Evolutionary conservation across 164 flowering plant genomes (phyloP).

Genomic region (Taxillus chinensis): DNA sequence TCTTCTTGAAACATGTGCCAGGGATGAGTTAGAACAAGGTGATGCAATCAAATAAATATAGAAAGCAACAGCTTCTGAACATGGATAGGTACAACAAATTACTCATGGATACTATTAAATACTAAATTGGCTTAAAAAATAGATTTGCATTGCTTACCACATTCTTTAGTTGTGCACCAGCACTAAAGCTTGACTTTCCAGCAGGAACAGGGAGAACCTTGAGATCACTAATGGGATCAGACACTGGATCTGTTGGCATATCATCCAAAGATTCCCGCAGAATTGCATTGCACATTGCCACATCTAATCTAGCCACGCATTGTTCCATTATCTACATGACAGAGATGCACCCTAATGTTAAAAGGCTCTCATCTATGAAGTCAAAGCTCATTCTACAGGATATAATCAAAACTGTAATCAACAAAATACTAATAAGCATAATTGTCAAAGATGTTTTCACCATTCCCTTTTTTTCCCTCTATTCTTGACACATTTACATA

Average conservation of each 20-base stretch:
- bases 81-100: neutral
- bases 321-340: slow-evolving; percentile 1
- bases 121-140: neutral
- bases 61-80: neutral
- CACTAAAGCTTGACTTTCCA: slow-evolving; percentile 3
- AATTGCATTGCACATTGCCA: slow-evolving; percentile 3
- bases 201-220: slow-evolving; percentile 1
- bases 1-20: too few species aligned
- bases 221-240: slow-evolving; percentile 1
- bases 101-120: too few species aligned
- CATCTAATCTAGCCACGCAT: slow-evolving; percentile 2
- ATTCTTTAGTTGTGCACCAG: slow-evolving; percentile 3
- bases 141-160: neutral
- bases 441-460: too few species aligned
- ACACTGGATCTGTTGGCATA: slow-evolving; percentile 1
- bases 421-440: too few species aligned
- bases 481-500: too few species aligned
- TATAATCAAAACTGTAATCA: too few species aligned
- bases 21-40: too few species aligned
- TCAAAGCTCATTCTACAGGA: too few species aligned
- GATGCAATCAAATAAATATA: neutral
- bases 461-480: too few species aligned
- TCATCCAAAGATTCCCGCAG: slow-evolving; percentile 1
- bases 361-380: neutral
- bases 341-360: neutral